phyloP scores from a whole-genome alignment of 441 rosid species.

The Arabidopsis hybrid region DNA sequence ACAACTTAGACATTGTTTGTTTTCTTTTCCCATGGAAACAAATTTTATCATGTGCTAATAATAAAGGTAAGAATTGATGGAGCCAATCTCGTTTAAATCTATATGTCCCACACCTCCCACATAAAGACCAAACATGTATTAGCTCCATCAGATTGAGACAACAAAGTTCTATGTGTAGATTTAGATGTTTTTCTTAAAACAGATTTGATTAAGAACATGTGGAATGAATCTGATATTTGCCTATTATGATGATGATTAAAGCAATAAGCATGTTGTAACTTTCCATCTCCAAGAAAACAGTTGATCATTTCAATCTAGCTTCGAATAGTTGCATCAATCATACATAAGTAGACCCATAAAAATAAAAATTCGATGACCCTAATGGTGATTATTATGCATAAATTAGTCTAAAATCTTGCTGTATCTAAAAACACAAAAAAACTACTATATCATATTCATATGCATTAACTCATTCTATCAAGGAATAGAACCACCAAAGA shows the following conservation, averaged over 20 bases:
- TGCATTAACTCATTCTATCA: neutral
- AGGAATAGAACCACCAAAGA: neutral
- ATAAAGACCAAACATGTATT: conserved; percentile 19
- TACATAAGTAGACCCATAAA: too few species aligned
- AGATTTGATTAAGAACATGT: neutral
- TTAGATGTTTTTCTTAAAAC: too few species aligned
- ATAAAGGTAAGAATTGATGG: neutral
- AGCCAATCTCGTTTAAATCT: neutral
- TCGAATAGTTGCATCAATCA: too few species aligned
- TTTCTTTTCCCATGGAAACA: neutral
- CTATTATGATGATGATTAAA: too few species aligned
- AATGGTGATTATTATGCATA: neutral
- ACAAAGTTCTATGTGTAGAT: neutral
- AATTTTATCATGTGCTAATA: conserved; percentile 8
- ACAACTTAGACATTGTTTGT: too few species aligned
- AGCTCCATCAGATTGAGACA: conserved; percentile 24
- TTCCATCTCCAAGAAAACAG: too few species aligned
- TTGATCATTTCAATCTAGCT: too few species aligned
- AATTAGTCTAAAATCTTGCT: too few species aligned
- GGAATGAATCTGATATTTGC: conserved; percentile 5
- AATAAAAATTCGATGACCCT: neutral
- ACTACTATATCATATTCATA: too few species aligned
- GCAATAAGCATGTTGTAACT: too few species aligned
- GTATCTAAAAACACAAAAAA: neutral
- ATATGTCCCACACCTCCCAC: conserved; percentile 6